phyloP scores from a whole-genome alignment of 345 rosid genomes.

The Camelina sativa region DNA sequence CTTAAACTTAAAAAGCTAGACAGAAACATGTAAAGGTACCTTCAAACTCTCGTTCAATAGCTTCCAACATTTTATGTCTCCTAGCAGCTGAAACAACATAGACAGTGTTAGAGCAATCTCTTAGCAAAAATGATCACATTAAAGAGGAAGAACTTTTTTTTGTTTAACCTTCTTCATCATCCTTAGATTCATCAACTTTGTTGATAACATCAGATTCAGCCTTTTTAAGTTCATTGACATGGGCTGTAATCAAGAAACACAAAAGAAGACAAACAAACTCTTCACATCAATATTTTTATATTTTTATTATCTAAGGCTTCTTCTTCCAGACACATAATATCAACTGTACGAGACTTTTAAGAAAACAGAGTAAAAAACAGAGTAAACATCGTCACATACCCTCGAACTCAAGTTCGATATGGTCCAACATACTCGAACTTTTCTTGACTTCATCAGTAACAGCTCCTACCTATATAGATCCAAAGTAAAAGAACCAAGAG shows the following conservation, averaged over 20 bases:
- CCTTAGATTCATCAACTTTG: conserved; percentile 36
- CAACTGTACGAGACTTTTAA: not conserved
- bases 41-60: conserved; percentile 41
- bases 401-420: conserved; percentile 39
- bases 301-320: conserved; percentile 5
- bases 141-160: not conserved
- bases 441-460: conserved; percentile 42
- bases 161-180: conserved; percentile 32
- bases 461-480: conserved; percentile 42
- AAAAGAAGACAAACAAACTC: not conserved
- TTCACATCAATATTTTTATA: not conserved
- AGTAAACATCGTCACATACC: conserved; percentile 22
- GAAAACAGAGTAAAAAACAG: conserved; percentile 29
- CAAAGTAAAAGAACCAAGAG: conserved; percentile 3
- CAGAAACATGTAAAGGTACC: conserved; percentile 29
- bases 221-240: conserved; percentile 28
- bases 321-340: conserved; percentile 1
- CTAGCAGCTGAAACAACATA: conserved; percentile 34
- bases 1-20: conserved; percentile 12
- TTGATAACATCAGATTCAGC: conserved; percentile 37
- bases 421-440: conserved; percentile 41
- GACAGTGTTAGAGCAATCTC: conserved; percentile 6
- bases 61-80: conserved; percentile 39
- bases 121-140: not conserved
- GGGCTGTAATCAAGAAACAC: conserved; percentile 37